Percentiles rank a stretch among this genome's conserved stretches.
Evolutionary conservation across 306 rosid species (phyloP).

Genomic region (Lathyrus sativus): DNA sequence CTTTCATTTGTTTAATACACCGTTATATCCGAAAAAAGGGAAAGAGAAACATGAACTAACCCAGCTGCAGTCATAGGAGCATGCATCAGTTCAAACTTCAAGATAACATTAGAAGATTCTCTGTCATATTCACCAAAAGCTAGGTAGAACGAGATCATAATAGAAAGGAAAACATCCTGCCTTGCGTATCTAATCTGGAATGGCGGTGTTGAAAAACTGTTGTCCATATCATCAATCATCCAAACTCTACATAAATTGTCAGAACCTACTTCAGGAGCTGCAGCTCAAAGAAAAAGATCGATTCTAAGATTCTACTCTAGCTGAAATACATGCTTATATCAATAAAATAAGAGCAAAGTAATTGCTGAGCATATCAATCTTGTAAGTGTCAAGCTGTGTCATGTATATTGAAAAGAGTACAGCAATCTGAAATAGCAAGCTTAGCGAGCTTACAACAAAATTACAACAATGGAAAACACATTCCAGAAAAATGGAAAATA

Average conservation of each 20-base stretch:
- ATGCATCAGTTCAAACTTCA: conserved; percentile 92
- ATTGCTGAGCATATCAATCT: conserved; percentile 33
- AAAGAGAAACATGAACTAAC: conserved; percentile 52
- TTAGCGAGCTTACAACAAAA: conserved; percentile 8
- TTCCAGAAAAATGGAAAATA: neutral
- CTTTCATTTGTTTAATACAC: conserved; percentile 27
- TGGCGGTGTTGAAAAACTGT: conserved; percentile 89
- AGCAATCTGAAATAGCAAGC: neutral
- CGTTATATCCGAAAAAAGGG: neutral
- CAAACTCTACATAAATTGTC: conserved; percentile 85
- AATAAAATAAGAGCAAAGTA: conserved; percentile 25
- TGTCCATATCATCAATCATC: conserved; percentile 86
- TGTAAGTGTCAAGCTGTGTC: conserved; percentile 21
- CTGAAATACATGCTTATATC: conserved; percentile 16
- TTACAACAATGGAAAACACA: neutral
- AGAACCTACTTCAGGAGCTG: conserved; percentile 83
- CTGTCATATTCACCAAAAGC: conserved; percentile 68
- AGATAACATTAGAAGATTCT: conserved; percentile 66
- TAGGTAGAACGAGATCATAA: conserved; percentile 85
- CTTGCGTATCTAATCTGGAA: conserved; percentile 81
- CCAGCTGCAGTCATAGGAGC: conserved; percentile 59
- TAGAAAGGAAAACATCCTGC: conserved; percentile 82
- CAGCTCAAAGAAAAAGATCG: conserved; percentile 51
- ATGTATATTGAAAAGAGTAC: conserved; percentile 22
- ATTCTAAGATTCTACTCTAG: conserved; percentile 38